These are phyloP conservation scores for Platismatia glauca DNA, from an alignment of 495 filamentous ascomycete species.

Conservation along the genomic window DNA sequence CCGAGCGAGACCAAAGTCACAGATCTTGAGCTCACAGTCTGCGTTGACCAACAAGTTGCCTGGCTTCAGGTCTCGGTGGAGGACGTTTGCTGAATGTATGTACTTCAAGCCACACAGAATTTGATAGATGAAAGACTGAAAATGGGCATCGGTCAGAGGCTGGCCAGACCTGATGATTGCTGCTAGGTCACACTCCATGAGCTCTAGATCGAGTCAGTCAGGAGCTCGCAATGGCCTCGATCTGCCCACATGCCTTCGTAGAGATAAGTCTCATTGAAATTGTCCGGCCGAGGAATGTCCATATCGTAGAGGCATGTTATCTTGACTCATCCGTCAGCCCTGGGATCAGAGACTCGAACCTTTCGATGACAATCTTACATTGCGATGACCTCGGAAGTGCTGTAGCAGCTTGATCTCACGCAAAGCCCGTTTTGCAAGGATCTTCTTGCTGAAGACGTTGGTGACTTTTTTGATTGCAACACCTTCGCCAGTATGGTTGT, in stretches of 20 bases:
- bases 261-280: conserved; percentile 98
- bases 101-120: conserved; percentile 95
- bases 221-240: not conserved
- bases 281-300: conserved; percentile 95
- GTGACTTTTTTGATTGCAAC: conserved; percentile 99
- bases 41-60: conserved; percentile 96
- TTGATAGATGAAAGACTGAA: conserved; percentile 93
- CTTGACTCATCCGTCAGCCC: conserved; percentile 37
- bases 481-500: conserved; percentile 84
- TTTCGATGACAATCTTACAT: conserved; percentile 39
- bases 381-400: conserved; percentile 86
- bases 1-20: conserved; percentile 92
- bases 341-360: not conserved
- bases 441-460: conserved; percentile 99
- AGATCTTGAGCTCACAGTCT: conserved; percentile 98
- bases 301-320: conserved; percentile 99
- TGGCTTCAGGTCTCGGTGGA: conserved; percentile 94
- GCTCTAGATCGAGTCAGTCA: conserved; percentile 47
- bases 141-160: conserved; percentile 90
- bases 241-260: conserved; percentile 67
- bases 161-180: conserved; percentile 97
- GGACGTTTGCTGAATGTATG: conserved; percentile 95
- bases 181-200: conserved; percentile 98
- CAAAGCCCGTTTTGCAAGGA: conserved; percentile 92
- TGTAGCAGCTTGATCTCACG: conserved; percentile 97